These are phyloP conservation scores for Calonectria montana DNA, from an alignment of 2,329 filamentous ascomycete genomes.

Conservation along the genomic window DNA sequence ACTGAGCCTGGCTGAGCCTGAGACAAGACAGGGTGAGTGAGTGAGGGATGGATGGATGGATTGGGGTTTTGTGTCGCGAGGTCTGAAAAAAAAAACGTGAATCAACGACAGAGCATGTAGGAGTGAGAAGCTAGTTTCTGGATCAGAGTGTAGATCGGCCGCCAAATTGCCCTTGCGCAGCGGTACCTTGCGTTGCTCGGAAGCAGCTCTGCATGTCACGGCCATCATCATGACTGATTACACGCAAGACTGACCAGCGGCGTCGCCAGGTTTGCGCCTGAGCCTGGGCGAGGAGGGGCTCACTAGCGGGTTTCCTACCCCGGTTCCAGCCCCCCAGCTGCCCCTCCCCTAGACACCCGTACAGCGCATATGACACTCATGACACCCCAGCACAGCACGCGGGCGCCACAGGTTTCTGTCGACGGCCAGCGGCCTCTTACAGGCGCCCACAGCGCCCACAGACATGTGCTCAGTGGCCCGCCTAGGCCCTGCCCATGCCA, in stretches of 20 bases:
- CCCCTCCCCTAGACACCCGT: background rate
- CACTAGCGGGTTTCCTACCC: constrained; percentile 7
- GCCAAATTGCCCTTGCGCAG: background rate
- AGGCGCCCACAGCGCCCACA: constrained; percentile 11
- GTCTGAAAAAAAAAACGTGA: background rate
- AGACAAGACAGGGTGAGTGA: constrained; percentile 6
- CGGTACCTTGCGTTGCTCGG: background rate
- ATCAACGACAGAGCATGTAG: background rate
- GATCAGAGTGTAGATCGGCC: background rate
- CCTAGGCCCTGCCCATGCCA: background rate
- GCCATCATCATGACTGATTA: background rate
- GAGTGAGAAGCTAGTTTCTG: background rate
- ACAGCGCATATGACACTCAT: background rate
- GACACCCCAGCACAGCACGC: background rate
- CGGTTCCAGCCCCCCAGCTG: background rate
- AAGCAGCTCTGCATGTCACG: background rate
- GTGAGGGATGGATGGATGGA: background rate
- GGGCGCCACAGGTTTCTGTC: background rate
- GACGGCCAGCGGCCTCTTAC: background rate
- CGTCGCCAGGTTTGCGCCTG: background rate
- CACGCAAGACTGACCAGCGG: background rate
- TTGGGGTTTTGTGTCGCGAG: background rate
- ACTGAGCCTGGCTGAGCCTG: constrained; percentile 1
- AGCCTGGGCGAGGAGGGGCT: background rate
- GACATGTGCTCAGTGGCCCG: background rate